Conservation (phyloP, 352 stramenopile species). For the Globisporangium takayamanum region DNA sequence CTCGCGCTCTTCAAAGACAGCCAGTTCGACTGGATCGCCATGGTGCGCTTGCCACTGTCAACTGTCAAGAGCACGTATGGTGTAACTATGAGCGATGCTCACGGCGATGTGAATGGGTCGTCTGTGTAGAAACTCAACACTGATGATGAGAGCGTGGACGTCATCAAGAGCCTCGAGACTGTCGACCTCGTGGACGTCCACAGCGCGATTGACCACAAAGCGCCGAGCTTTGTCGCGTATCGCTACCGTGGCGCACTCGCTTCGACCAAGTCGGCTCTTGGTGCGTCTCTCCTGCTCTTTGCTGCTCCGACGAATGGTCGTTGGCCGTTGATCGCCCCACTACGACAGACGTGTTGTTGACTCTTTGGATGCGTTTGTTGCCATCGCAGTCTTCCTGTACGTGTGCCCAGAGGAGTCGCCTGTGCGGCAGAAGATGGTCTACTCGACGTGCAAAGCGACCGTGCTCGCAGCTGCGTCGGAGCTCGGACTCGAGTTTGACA, state of each 20-base stretch:
- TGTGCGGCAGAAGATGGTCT: conserved; percentile 88
- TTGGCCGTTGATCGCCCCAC: not conserved
- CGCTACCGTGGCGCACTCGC: conserved; percentile 45
- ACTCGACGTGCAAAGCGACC: conserved; percentile 86
- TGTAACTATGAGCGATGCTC: not conserved
- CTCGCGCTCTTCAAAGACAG: conserved; percentile 65
- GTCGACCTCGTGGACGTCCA: conserved; percentile 66
- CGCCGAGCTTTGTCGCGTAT: conserved; percentile 75
- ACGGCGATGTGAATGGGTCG: not conserved
- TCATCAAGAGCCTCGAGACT: conserved; percentile 71
- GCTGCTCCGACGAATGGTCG: not conserved
- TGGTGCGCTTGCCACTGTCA: conserved; percentile 30
- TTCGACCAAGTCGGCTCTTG: conserved; percentile 22
- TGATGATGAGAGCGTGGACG: conserved; percentile 69
- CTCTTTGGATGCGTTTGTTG: not conserved
- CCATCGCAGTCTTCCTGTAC: conserved; percentile 78
- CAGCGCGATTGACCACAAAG: conserved; percentile 47
- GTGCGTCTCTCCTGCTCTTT: conserved; percentile 15
- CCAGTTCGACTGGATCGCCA: conserved; percentile 87
- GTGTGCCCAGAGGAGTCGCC: conserved; percentile 84
- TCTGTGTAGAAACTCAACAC: conserved; percentile 60
- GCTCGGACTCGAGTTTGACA: conserved; percentile 65
- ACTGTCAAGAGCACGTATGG: not conserved
- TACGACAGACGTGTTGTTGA: not conserved
- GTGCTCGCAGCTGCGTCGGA: conserved; percentile 62